These are phyloP conservation scores for Parastagonospora nodorum DNA, from an alignment of 2,329 filamentous ascomycete species.

Conservation along the genomic window DNA sequence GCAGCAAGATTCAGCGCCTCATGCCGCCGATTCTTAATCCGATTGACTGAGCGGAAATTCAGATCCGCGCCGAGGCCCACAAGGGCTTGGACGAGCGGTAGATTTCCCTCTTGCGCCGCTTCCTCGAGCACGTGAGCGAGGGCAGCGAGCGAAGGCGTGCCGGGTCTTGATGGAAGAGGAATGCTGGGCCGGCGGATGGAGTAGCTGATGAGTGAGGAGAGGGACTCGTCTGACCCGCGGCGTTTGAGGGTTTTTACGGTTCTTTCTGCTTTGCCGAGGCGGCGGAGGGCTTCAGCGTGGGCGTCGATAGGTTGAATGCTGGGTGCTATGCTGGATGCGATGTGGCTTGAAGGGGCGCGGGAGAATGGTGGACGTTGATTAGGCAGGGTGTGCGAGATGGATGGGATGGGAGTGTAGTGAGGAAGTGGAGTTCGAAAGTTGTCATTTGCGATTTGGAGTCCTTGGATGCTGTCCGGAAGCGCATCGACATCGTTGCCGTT, in stretches of 20 bases:
- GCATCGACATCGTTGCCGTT: too few species aligned
- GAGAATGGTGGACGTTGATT: neutral
- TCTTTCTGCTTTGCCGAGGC: slow-evolving; percentile 1
- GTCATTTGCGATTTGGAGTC: too few species aligned
- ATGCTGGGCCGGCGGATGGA: slow-evolving; percentile 3
- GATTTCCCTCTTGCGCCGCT: slow-evolving; percentile 16
- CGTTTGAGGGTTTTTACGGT: neutral
- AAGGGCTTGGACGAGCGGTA: slow-evolving; percentile 17
- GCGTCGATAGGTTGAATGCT: neutral
- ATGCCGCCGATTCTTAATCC: slow-evolving; percentile 1
- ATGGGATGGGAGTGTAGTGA: neutral
- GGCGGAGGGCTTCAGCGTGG: neutral
- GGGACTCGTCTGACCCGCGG: slow-evolving; percentile 4
- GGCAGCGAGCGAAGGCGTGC: slow-evolving; percentile 4
- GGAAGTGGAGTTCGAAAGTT: too few species aligned
- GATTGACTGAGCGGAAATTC: neutral
- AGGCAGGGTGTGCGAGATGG: neutral
- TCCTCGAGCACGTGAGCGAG: slow-evolving; percentile 20
- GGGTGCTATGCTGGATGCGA: neutral
- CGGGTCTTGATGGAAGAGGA: neutral
- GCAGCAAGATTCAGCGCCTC: slow-evolving; percentile 1
- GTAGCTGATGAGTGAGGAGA: slow-evolving; percentile 1
- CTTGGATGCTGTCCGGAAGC: too few species aligned
- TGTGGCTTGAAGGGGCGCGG: neutral
- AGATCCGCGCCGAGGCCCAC: slow-evolving; percentile 14